Evolutionary conservation across 2,329 filamentous ascomycete genomes (phyloP).

Genomic region (Graphilbum sp.): DNA sequence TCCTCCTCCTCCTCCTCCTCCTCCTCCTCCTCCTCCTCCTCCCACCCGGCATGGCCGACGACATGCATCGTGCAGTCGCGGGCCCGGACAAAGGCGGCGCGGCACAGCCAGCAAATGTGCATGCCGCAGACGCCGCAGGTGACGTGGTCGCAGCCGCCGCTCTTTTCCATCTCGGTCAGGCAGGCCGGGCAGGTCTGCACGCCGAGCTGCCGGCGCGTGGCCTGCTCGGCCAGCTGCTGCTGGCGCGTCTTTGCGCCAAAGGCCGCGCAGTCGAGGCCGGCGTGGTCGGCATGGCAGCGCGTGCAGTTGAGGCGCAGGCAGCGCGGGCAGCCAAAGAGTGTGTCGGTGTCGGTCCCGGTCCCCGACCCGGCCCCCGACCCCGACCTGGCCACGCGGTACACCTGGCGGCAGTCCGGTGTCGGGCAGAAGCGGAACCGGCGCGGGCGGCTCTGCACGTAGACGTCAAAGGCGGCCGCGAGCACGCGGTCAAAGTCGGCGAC

Average conservation of each 20-base stretch:
- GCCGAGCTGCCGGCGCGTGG: constrained; percentile 2
- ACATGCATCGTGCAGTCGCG: not conserved
- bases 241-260: not conserved
- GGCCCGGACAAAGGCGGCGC: not conserved
- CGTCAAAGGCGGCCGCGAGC: constrained; percentile 19
- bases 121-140: not conserved
- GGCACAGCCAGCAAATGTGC: constrained; percentile 4
- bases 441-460: constrained; percentile 18
- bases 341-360: not conserved
- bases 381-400: constrained; percentile 18
- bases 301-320: constrained; percentile 21
- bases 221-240: not conserved
- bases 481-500: constrained; percentile 10
- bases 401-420: constrained; percentile 23
- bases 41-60: not conserved
- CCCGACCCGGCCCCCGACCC: not conserved
- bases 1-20: not conserved
- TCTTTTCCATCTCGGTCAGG: constrained; percentile 1
- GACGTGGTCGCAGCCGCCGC: constrained; percentile 12
- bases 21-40: too few relatives aligned
- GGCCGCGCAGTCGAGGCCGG: constrained; percentile 1
- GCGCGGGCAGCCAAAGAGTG: constrained; percentile 17
- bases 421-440: constrained; percentile 22
- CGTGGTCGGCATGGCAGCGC: constrained; percentile 18
- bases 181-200: constrained; percentile 4